Evolutionary conservation across 345 rosid species (phyloP), one percentile per base, ranked within the genome.

Genomic region (Gossypium rotundifolium): DNA sequence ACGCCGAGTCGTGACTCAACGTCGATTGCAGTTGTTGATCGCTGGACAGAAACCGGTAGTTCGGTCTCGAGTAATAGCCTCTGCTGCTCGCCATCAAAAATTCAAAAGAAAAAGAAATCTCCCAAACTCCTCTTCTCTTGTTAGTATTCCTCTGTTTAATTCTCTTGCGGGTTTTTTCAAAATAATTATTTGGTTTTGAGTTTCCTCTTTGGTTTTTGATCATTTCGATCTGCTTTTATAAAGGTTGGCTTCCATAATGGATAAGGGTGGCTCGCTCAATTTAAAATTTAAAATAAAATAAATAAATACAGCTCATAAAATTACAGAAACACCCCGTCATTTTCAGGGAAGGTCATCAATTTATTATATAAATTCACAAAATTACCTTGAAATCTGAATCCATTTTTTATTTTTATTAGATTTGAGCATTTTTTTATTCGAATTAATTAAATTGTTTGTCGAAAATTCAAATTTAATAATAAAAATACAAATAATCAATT

Each of bases 1-100:
- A 33, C 7, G 89, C 44, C 16, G 83, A 42, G 77, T 85, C 87
- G 71, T 65, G 64, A 42, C 54, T 49, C 57, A 69, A 51, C 14
- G 82, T 9, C 72, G 76, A n/a, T 58, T 69, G 74, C 49, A 75
- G 73, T 59, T 83, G 80, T 53, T 82, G 83, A 74, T 90, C 95
- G 77, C 74, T 70, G 44, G 89, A 61, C 72, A 95, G 85, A 77
- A 85, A 95, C 5, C 94, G 91, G 85, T 86, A 84, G 85, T 76
- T 84, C 7, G 85, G 87, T 23, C 93, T 68, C 0, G 88, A 79
- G 67, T 88, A 84, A 89, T 87, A 88, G 81, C 88, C 85, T 74
- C 83, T 91, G 44, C 96, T 77, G 7, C 92, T 79, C 38, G 98
- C 97, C 98, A 94, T 94, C 51, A 51, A 54, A 48, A 66, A 12